Conservation (phyloP, 1,139 yeast species). For the Geotrichum phurueaensis region DNA sequence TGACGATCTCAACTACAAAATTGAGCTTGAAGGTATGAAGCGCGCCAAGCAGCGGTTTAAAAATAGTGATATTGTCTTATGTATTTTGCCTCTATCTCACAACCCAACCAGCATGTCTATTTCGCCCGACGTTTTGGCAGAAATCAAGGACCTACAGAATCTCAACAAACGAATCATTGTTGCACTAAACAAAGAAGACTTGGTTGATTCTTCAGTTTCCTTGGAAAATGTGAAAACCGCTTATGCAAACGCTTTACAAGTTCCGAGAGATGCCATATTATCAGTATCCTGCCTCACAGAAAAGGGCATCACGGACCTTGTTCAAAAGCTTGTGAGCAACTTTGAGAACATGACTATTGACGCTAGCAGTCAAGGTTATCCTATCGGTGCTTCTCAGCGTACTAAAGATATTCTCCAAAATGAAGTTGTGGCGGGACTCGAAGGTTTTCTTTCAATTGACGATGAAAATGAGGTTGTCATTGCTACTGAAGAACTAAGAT, state of each 20-base stretch:
- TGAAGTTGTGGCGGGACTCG: slow-evolving; percentile 70
- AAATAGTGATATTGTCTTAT: slow-evolving; percentile 52
- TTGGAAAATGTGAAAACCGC: not conserved
- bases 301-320: slow-evolving; percentile 49
- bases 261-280: slow-evolving; percentile 36
- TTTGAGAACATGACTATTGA: slow-evolving; percentile 43
- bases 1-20: slow-evolving; percentile 41
- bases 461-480: slow-evolving; percentile 65
- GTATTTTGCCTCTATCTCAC: slow-evolving; percentile 30
- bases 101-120: not conserved
- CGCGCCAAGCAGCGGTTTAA: slow-evolving; percentile 63
- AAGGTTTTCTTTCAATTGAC: slow-evolving; percentile 48
- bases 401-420: slow-evolving; percentile 63
- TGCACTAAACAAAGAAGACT: slow-evolving; percentile 35
- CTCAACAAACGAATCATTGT: slow-evolving; percentile 25
- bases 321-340: slow-evolving; percentile 35
- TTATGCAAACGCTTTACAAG: slow-evolving; percentile 25
- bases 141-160: slow-evolving; percentile 28
- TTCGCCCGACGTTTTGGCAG: slow-evolving; percentile 22
- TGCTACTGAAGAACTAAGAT: slow-evolving; percentile 70
- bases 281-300: slow-evolving; percentile 60
- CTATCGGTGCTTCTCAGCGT: slow-evolving; percentile 60
- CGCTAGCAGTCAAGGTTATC: slow-evolving; percentile 15
- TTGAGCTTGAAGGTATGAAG: slow-evolving; percentile 78
- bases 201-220: slow-evolving; percentile 15